Conservation (phyloP, 768 basidiomycete species). For the Hortiboletus campestris region DNA sequence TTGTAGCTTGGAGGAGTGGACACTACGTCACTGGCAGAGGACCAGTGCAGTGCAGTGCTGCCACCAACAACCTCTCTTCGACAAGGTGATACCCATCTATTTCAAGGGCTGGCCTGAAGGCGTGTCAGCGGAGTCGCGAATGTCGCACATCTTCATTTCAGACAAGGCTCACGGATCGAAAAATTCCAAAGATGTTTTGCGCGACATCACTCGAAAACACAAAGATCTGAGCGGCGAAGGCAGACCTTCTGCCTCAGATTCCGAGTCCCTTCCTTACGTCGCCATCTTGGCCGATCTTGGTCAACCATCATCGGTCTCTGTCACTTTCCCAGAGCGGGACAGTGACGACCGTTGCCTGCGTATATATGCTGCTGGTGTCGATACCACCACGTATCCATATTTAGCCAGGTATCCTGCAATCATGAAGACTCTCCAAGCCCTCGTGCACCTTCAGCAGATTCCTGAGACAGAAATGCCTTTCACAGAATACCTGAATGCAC, state of each 20-base stretch:
- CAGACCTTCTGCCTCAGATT: too few species aligned
- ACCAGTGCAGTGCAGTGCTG: constrained; percentile 19
- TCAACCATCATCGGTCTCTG: neutral
- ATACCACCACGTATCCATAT: constrained; percentile 1
- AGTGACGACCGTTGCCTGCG: constrained; percentile 5
- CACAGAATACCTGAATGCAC: neutral
- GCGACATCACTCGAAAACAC: neutral
- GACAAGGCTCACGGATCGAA: constrained; percentile 4
- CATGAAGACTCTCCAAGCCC: neutral
- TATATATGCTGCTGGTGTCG: neutral
- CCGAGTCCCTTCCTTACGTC: neutral
- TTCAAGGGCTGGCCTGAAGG: neutral
- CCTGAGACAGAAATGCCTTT: neutral
- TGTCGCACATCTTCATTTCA: constrained; percentile 21
- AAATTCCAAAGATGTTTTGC: neutral
- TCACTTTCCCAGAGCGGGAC: neutral
- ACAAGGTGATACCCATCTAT: constrained; percentile 15
- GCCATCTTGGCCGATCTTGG: constrained; percentile 11
- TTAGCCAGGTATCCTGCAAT: neutral
- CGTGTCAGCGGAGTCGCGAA: neutral
- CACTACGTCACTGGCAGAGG: constrained; percentile 11
- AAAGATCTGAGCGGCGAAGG: neutral
- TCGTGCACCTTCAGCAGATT: neutral
- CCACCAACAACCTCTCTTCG: constrained; percentile 7
- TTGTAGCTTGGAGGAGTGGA: constrained; percentile 3